phyloP scores from a whole-genome alignment of 495 filamentous ascomycete genomes.

The Alectoria sarmentosa region DNA sequence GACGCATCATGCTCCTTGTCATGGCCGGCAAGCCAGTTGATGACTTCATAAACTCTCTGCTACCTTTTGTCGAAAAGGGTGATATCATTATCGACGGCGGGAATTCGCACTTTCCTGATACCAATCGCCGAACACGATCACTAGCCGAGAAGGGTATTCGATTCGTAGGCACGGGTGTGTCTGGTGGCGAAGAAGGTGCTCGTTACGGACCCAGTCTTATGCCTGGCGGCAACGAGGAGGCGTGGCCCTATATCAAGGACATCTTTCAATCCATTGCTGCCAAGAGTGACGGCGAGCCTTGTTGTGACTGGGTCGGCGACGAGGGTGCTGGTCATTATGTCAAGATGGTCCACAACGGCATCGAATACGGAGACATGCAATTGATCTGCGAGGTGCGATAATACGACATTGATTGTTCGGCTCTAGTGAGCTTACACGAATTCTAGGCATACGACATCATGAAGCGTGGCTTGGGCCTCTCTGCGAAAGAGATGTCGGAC shows the following conservation, averaged over 20 bases:
- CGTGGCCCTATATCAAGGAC: conserved; percentile 98
- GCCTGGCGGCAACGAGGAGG: conserved; percentile 96
- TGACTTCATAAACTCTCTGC: conserved; percentile 93
- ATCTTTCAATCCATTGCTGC: conserved; percentile 96
- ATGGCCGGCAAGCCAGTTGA: conserved; percentile 97
- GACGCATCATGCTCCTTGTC: conserved; percentile 95
- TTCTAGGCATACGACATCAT: conserved; percentile 96
- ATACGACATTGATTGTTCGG: conserved; percentile 5
- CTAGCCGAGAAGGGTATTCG: conserved; percentile 79
- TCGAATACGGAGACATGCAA: conserved; percentile 99
- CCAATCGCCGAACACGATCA: conserved; percentile 90
- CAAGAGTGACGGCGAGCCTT: conserved; percentile 92
- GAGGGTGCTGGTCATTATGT: conserved; percentile 99
- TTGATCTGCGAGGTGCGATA: conserved; percentile 87
- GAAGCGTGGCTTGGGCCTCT: conserved; percentile 87
- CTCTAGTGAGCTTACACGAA: conserved; percentile 4
- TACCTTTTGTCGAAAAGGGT: conserved; percentile 80
- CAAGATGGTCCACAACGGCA: conserved; percentile 99
- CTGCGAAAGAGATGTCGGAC: conserved; percentile 87
- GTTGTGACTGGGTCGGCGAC: conserved; percentile 99
- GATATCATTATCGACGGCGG: conserved; percentile 99
- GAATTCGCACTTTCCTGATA: conserved; percentile 98
- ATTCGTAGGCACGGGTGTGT: conserved; percentile 96
- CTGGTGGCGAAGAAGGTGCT: conserved; percentile 98
- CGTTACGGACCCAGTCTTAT: conserved; percentile 95